Percentiles rank a stretch among this genome's conserved stretches.
phyloP scores from a whole-genome alignment of 352 stramenopile species.

The Phytophthora fragariaefolia region DNA sequence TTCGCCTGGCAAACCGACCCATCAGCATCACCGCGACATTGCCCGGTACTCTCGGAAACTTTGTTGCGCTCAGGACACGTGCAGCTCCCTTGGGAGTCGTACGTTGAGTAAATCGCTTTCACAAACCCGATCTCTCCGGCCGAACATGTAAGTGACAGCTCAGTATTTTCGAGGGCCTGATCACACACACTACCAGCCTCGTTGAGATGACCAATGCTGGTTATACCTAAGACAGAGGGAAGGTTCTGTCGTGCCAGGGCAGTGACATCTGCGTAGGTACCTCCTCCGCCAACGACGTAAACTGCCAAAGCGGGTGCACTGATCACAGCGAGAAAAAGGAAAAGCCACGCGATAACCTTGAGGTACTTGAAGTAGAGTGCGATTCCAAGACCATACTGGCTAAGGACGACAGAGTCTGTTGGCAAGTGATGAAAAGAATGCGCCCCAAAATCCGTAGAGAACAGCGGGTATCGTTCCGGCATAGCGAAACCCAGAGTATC shows the following conservation, averaged over 20 bases:
- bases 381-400: slow-evolving; percentile 79
- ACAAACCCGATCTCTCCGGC: slow-evolving; percentile 79
- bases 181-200: slow-evolving; percentile 75
- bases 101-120: slow-evolving; percentile 78
- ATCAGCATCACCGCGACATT: slow-evolving; percentile 51
- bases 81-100: slow-evolving; percentile 67
- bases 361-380: slow-evolving; percentile 90
- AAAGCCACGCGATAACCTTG: slow-evolving; percentile 87
- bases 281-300: slow-evolving; percentile 71
- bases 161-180: slow-evolving; percentile 55
- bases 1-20: slow-evolving; percentile 47
- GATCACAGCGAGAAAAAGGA: slow-evolving; percentile 76
- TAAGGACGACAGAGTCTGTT: slow-evolving; percentile 78
- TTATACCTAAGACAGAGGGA: slow-evolving; percentile 75
- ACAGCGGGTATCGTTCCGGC: slow-evolving; percentile 60
- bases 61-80: slow-evolving; percentile 73
- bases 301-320: slow-evolving; percentile 65
- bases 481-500: slow-evolving; percentile 63
- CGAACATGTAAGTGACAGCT: slow-evolving; percentile 67
- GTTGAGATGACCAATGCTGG: slow-evolving; percentile 79
- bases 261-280: slow-evolving; percentile 63
- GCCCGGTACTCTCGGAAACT: slow-evolving; percentile 57
- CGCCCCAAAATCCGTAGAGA: slow-evolving; percentile 77
- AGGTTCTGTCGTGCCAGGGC: slow-evolving; percentile 72
- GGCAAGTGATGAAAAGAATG: slow-evolving; percentile 79